A percentile compares a stretch with the other conserved stretches of the same genome.
phyloP scores from a whole-genome alignment of 2,329 filamentous ascomycete species.

The Calycina herbarum region DNA sequence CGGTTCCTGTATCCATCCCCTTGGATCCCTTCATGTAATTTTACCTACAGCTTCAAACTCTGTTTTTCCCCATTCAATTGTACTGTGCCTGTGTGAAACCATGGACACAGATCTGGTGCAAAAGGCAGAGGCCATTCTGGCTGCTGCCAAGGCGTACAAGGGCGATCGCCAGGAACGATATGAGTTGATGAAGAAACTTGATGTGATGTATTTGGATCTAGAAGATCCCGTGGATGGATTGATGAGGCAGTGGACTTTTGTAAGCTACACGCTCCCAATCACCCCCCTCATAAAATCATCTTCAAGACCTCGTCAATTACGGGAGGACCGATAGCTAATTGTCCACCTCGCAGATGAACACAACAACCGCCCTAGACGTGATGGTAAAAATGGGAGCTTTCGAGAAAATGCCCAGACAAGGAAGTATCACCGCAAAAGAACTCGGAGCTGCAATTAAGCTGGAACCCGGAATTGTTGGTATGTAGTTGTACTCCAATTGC shows the following conservation, averaged over 20 bases:
- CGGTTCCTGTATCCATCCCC: background rate
- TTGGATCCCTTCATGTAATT: background rate
- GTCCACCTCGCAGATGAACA: constrained; percentile 7
- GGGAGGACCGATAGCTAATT: background rate
- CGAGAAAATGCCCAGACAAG: constrained; percentile 28
- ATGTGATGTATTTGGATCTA: constrained; percentile 16
- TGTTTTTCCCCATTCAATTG: background rate
- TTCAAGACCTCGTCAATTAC: background rate
- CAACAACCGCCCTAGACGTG: constrained; percentile 19
- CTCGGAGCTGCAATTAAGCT: constrained; percentile 22
- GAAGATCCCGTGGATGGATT: constrained; percentile 20
- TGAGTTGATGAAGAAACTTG: constrained; percentile 17
- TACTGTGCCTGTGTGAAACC: background rate
- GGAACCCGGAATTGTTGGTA: constrained; percentile 25
- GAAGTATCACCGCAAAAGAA: constrained; percentile 25
- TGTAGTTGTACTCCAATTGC: background rate
- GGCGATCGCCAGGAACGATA: constrained; percentile 14
- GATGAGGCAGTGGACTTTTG: constrained; percentile 22
- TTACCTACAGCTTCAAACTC: background rate
- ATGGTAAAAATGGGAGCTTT: constrained; percentile 27
- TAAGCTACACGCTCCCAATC: constrained; percentile 8
- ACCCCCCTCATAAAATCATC: background rate
- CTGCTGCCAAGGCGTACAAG: constrained; percentile 13
- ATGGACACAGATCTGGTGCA: constrained; percentile 10
- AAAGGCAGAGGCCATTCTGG: constrained; percentile 19